These are phyloP conservation scores for Candida glaebosa DNA, from an alignment of 805 yeast species.

Conservation along the genomic window DNA sequence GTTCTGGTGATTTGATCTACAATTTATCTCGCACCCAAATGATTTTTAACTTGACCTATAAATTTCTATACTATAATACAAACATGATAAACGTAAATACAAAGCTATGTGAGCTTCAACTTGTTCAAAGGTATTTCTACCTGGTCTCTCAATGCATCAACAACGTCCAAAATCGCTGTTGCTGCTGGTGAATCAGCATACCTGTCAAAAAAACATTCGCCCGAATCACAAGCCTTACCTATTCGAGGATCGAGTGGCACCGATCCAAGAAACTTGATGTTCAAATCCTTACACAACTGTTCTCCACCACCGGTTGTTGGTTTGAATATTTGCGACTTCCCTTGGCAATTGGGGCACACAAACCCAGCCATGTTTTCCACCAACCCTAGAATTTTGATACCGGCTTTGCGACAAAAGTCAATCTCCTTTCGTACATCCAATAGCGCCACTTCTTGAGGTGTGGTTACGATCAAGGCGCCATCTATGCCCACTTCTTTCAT, in stretches of 20 bases:
- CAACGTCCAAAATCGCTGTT: slow-evolving; percentile 78
- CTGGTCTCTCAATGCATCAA: slow-evolving; percentile 62
- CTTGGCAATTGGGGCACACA: slow-evolving; percentile 92
- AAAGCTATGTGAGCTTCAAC: slow-evolving; percentile 8
- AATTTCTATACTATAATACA: neutral
- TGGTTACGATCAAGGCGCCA: slow-evolving; percentile 92
- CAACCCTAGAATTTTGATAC: slow-evolving; percentile 77
- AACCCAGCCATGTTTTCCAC: slow-evolving; percentile 99
- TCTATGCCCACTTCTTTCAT: slow-evolving; percentile 88
- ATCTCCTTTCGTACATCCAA: slow-evolving; percentile 94
- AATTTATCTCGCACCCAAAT: neutral
- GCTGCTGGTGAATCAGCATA: slow-evolving; percentile 94
- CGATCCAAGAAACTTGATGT: slow-evolving; percentile 77
- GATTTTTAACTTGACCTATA: neutral
- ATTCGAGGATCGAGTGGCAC: slow-evolving; percentile 96
- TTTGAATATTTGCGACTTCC: slow-evolving; percentile 83
- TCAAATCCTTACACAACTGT: slow-evolving; percentile 74
- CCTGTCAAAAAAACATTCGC: slow-evolving; percentile 76
- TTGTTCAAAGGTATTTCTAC: slow-evolving; percentile 32
- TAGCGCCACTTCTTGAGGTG: slow-evolving; percentile 97
- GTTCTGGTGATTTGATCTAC: too few relatives aligned
- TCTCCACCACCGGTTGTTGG: slow-evolving; percentile 98
- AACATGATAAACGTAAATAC: neutral
- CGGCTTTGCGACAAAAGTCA: slow-evolving; percentile 90
- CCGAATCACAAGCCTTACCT: slow-evolving; percentile 83